Evolutionary conservation across 1,284 basidiomycete species (phyloP).

Genomic region (Cystobasidiaceae sp.): DNA sequence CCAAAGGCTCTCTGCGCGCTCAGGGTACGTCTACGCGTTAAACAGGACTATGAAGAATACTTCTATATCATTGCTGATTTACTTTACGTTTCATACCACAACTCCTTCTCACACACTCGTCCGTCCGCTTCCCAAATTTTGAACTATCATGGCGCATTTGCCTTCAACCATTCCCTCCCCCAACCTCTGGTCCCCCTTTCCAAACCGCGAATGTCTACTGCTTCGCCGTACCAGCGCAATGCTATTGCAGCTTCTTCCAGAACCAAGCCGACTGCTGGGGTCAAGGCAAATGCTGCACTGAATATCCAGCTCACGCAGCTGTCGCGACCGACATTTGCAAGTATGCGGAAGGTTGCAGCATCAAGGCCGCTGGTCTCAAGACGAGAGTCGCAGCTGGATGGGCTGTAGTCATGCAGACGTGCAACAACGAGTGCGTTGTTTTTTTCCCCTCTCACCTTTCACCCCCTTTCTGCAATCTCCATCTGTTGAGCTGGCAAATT

Average conservation of each 20-base stretch:
- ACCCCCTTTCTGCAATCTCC: background rate
- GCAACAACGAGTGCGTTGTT: background rate
- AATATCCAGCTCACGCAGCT: conserved; percentile 5
- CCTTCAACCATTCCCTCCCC: background rate
- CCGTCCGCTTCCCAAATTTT: no score
- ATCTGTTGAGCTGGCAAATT: background rate
- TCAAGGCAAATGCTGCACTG: conserved; percentile 7
- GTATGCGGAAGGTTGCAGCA: background rate
- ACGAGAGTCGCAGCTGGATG: conserved; percentile 2
- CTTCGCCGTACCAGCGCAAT: background rate
- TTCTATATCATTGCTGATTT: no score
- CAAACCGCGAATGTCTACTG: background rate
- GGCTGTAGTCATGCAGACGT: conserved; percentile 13
- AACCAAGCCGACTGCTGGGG: conserved; percentile 12
- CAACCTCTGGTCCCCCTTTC: background rate
- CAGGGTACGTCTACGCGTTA: conserved; percentile 1
- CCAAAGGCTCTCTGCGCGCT: conserved; percentile 8
- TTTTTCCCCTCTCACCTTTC: background rate
- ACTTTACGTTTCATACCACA: no score
- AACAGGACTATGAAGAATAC: no score
- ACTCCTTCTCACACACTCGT: no score
- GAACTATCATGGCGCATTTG: background rate
- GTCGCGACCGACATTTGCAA: conserved; percentile 8
- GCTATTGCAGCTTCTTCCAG: conserved; percentile 17
- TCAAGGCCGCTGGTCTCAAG: background rate